Evolutionary conservation across 345 rosid genomes (phyloP), one percentile per base, ranked within the genome.

Genomic region (Hibiscus syriacus): DNA sequence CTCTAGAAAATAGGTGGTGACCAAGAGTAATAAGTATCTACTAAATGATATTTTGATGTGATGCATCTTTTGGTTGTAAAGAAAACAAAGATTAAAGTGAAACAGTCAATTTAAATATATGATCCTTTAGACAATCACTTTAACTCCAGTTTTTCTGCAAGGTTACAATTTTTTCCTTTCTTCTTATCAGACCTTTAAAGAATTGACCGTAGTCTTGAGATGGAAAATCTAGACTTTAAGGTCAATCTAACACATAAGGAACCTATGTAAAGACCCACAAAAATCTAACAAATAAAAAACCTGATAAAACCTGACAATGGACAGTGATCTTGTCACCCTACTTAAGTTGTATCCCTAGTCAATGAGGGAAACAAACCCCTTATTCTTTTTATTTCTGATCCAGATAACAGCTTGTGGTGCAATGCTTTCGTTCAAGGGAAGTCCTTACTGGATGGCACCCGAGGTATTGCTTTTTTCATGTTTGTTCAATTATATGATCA

Each of bases 371-470:
- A 62, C 59, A 34, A 29, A 34, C 73, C 66, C 26, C 72, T 78
- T 64, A 73, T 52, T 50, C 48, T n/a, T 17, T 59, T 38, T 75
- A 56, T 70, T 69, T 69, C 13, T 77, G 56, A 64, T 70, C 58
- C 85, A 93, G 98, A 90, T 86, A 52, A 80, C 90, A 14, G 70
- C 85, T 39, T 85, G 77, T 72, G 72, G 90, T 61, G 81, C 97
- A 60, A 90, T 90, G 96, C 96, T 93, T 78, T 93, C 98, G 17
- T 93, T 93, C 84, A 90, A 85, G 73, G 98, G 98, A 70, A 93
- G 98, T 80, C 98, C 98, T 50, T 93, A 87, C 69, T 93, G 98
- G 98, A 93, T 93, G 97, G 98, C 98, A 30, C 98, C 98, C 14
- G 97, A 93, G 98, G 98, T 93, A 82, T 29, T 36, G 30, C 48